These are phyloP conservation scores for Albifimbria verrucaria DNA, from an alignment of 2,329 filamentous ascomycete genomes.

Conservation along the genomic window DNA sequence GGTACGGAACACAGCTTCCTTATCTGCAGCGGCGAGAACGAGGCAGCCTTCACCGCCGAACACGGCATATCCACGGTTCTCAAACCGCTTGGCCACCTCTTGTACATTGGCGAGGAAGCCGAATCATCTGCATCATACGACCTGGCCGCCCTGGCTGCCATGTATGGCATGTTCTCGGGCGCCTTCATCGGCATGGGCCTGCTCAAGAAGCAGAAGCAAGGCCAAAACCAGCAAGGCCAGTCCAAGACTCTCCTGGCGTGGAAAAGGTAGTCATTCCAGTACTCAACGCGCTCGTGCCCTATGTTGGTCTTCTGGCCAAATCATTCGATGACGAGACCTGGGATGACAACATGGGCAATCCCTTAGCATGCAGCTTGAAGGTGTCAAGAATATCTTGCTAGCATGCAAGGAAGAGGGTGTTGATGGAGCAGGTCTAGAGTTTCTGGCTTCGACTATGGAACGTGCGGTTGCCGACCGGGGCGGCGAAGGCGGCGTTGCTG, in stretches of 20 bases:
- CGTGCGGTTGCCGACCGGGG: conserved; percentile 11
- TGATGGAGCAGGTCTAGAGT: conserved; percentile 6
- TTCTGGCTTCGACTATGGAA: conserved; percentile 7
- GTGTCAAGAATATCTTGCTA: conserved; percentile 17
- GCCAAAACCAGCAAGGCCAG: background rate
- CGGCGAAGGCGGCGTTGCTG: conserved; percentile 3
- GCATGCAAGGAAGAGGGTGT: conserved; percentile 20
- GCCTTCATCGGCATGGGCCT: conserved; percentile 18
- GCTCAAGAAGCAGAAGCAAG: conserved; percentile 13
- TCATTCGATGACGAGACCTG: conserved; percentile 17
- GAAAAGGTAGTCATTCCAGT: conserved; percentile 17
- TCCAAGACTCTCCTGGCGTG: conserved; percentile 6
- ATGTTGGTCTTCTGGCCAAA: conserved; percentile 13
- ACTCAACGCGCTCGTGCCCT: conserved; percentile 20
- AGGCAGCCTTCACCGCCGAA: conserved; percentile 7
- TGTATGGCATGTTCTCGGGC: conserved; percentile 25
- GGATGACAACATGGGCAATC: conserved; percentile 20
- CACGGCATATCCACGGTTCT: background rate
- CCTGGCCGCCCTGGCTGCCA: conserved; percentile 19
- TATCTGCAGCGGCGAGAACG: conserved; percentile 17
- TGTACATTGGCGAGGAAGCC: conserved; percentile 14
- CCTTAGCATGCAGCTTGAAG: conserved; percentile 21
- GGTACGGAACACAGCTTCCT: conserved; percentile 17
- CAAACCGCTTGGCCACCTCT: conserved; percentile 13
- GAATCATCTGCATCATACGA: conserved; percentile 19